Percentiles rank a stretch among this genome's conserved stretches.
Evolutionary conservation across 768 basidiomycete genomes (phyloP).

Genomic region (Lentinus tigrinus): DNA sequence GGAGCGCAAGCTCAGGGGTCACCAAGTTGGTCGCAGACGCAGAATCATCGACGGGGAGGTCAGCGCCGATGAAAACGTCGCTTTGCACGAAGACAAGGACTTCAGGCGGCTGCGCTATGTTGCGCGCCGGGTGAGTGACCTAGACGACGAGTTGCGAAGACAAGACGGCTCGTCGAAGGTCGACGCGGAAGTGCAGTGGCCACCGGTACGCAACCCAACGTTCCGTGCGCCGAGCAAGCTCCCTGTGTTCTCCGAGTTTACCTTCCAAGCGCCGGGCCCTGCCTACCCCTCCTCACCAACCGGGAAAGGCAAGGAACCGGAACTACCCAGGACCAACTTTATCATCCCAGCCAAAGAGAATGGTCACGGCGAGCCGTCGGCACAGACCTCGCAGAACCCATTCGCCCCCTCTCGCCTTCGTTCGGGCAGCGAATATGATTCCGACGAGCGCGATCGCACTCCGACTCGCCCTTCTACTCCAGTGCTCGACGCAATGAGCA

Average conservation of each 20-base stretch:
- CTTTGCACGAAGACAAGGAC: neutral
- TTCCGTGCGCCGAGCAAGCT: neutral
- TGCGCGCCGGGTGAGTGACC: neutral
- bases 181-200: neutral
- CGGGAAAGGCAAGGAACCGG: neutral
- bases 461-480: constrained; percentile 2
- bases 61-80: neutral
- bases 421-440: neutral
- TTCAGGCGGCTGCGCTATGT: neutral
- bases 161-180: neutral
- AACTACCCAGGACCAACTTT: neutral
- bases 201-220: neutral
- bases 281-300: neutral
- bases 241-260: constrained; percentile 9
- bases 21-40: neutral
- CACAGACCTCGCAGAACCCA: constrained; percentile 6
- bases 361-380: neutral
- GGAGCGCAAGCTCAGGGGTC: neutral
- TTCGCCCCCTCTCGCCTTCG: neutral
- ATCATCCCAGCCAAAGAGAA: neutral
- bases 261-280: constrained; percentile 6
- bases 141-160: neutral
- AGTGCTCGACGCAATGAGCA: neutral
- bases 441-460: constrained; percentile 8
- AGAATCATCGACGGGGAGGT: neutral